A percentile compares a stretch with the other conserved stretches of the same genome.
phyloP scores from a whole-genome alignment of 495 filamentous ascomycete genomes.

The Tuber brumale region DNA sequence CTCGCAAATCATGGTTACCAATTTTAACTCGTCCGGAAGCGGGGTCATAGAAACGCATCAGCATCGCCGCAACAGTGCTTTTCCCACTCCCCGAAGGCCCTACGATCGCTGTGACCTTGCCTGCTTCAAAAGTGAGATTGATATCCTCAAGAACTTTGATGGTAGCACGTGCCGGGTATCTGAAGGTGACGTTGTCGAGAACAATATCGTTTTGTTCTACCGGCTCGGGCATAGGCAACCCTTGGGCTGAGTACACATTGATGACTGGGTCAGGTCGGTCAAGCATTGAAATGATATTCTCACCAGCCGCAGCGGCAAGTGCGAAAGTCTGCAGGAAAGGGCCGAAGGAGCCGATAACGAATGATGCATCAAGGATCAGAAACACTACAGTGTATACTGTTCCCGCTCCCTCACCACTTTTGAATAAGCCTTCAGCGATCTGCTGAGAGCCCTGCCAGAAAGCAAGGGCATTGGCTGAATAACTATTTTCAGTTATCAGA shows the following conservation, averaged over 20 bases:
- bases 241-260: conserved; percentile 42
- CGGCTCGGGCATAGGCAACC: conserved; percentile 28
- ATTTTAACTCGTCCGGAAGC: conserved; percentile 50
- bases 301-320: conserved; percentile 48
- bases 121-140: conserved; percentile 50
- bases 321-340: conserved; percentile 50
- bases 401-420: conserved; percentile 42
- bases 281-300: conserved; percentile 48
- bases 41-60: conserved; percentile 53
- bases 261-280: conserved; percentile 44
- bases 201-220: conserved; percentile 32
- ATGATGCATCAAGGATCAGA: conserved; percentile 45
- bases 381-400: conserved; percentile 52
- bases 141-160: conserved; percentile 50
- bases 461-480: conserved; percentile 49
- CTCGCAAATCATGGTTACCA: conserved; percentile 50
- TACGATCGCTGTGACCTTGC: conserved; percentile 59
- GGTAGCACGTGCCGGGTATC: conserved; percentile 57
- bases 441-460: conserved; percentile 51
- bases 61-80: conserved; percentile 56
- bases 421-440: conserved; percentile 43
- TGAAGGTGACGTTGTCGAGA: conserved; percentile 48
- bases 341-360: conserved; percentile 44
- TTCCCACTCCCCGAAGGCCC: conserved; percentile 68
- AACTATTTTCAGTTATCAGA: conserved; percentile 25